Base-by-base conservation (phyloP, 495 filamentous ascomycete species). In the Massariosphaeria phaeospora region DNA sequence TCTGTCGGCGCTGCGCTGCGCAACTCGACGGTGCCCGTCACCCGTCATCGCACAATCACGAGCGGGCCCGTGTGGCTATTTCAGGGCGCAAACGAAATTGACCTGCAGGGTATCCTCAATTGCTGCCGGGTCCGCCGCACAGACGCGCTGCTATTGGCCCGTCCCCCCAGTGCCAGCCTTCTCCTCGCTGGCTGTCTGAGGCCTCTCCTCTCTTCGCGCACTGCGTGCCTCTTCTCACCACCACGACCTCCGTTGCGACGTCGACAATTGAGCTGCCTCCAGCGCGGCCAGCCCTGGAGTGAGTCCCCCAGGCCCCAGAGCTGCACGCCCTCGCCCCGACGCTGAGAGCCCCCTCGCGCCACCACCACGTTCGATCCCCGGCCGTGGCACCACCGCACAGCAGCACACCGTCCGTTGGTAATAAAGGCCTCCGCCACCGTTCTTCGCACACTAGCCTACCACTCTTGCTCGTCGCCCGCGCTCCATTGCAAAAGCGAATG, bases 221-320 rank as follows among this genome's bases (percentile, higher is more conserved):
- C 24, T 10, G 27, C 21, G 24, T 3, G 13, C 24, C 8, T 29
- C 18, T 17, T 41, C 41, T 52, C 52, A 45, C 53, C 48, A 54
- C 48, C 59, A 49, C 59, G 48, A 40, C 59, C 20, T 49, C 54
- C 59, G 59, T 34, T 57, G 52, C 48, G 59, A 58, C 38, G 59
- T 63, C 59, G 59, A 63, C 59, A 54, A 58, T 47, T 34, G 34
- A 23, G 38, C 47, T 33, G 20, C 44, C 50, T 46, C 54, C 50
- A 43, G 52, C 42, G 47, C 52, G 12, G 34, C 26, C 15, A 33
- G 39, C 52, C 24, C 58, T 57, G 46, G 58, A 61, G 50, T 27
- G 26, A 40, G 33, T 31, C 41, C n/a, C n/a, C n/a, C n/a, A n/a
- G n/a, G n/a, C n/a, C n/a, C n/a, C n/a, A 9, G 2, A 12, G 13